phyloP scores from a whole-genome alignment of 176 grass and related monocot genomes.

The Aegilops sharonensis region DNA sequence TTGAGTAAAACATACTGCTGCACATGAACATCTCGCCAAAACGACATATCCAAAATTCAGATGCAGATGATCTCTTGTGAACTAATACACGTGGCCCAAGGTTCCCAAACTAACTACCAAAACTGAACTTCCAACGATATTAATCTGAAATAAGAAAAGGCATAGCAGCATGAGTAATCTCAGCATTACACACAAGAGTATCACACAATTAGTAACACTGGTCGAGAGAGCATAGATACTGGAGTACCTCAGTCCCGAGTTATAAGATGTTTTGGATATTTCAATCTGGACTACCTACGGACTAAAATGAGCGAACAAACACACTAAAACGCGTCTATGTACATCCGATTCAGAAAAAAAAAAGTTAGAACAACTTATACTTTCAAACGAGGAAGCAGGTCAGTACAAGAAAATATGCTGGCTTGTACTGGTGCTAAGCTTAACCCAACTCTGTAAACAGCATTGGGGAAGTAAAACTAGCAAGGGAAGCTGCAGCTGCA shows the following conservation, averaged over 20 bases:
- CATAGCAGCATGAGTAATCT: background rate
- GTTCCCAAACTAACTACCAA: slow-evolving; percentile 3
- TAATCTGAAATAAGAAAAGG: background rate
- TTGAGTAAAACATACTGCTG: slow-evolving; percentile 6
- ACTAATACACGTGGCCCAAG: background rate
- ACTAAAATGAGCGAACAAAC: no score
- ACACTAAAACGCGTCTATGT: no score
- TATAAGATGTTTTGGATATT: no score
- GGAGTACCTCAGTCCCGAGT: no score
- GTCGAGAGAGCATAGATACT: no score
- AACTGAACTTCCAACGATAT: background rate
- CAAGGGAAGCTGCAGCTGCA: slow-evolving; percentile 43
- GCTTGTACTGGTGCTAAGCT: background rate
- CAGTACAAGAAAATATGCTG: no score
- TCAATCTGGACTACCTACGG: no score
- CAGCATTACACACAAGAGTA: background rate
- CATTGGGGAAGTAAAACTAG: slow-evolving; percentile 22
- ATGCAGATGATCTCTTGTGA: slow-evolving; percentile 16
- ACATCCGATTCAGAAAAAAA: no score
- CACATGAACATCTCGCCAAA: slow-evolving; percentile 7
- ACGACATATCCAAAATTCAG: slow-evolving; percentile 16
- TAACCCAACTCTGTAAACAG: slow-evolving; percentile 1
- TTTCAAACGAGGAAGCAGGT: no score
- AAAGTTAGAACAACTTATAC: no score
- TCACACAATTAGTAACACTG: background rate